Evolutionary conservation across 495 filamentous ascomycete species (phyloP).

Genomic region (Neurospora sp.): DNA sequence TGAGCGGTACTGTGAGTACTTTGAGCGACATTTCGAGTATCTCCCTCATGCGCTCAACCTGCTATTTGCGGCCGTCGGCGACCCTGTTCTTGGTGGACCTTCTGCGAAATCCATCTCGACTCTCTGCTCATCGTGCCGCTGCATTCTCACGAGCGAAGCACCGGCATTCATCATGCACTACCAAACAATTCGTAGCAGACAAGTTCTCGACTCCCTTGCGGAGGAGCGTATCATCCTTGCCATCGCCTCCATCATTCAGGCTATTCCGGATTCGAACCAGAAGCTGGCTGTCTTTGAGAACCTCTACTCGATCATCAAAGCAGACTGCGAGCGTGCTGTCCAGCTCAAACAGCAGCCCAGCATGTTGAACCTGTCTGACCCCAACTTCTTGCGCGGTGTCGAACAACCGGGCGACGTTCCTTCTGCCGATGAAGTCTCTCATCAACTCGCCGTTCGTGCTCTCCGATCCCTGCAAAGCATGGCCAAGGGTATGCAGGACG

Average conservation of each 20-base stretch:
- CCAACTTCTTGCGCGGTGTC: slow-evolving; percentile 20
- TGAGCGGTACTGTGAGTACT: slow-evolving; percentile 71
- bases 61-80: slow-evolving; percentile 65
- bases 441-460: slow-evolving; percentile 50
- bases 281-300: slow-evolving; percentile 52
- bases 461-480: slow-evolving; percentile 67
- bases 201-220: slow-evolving; percentile 53
- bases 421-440: slow-evolving; percentile 28
- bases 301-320: slow-evolving; percentile 55
- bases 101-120: slow-evolving; percentile 75
- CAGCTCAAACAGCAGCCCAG: slow-evolving; percentile 22
- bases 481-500: slow-evolving; percentile 67
- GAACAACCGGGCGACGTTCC: slow-evolving; percentile 16
- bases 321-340: slow-evolving; percentile 42
- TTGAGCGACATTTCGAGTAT: slow-evolving; percentile 58
- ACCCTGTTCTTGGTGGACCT: slow-evolving; percentile 51
- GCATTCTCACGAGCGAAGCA: slow-evolving; percentile 58
- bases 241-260: slow-evolving; percentile 78
- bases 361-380: slow-evolving; percentile 25
- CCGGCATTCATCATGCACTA: slow-evolving; percentile 71
- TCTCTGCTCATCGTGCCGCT: slow-evolving; percentile 73
- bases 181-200: slow-evolving; percentile 46
- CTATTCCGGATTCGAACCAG: slow-evolving; percentile 50
- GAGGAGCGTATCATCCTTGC: slow-evolving; percentile 77
- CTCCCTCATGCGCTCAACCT: slow-evolving; percentile 72